A percentile compares a stretch with the other conserved stretches of the same genome.
phyloP scores from a whole-genome alignment of 176 grass and related monocot species.

The Triticum monococcum region DNA sequence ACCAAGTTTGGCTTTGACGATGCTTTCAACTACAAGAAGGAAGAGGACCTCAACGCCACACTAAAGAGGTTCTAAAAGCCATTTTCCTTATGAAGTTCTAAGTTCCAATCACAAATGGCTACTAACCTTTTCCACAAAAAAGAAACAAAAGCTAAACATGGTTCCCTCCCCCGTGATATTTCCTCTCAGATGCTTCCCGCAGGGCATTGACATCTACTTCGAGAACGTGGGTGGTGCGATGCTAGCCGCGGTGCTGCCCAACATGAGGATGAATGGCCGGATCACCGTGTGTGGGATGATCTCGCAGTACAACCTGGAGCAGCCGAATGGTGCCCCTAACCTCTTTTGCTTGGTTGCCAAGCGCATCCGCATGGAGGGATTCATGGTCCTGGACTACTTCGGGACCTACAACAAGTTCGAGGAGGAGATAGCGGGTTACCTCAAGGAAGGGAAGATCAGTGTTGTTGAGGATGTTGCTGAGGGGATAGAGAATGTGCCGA shows the following conservation, averaged over 20 bases:
- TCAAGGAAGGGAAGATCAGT: background rate
- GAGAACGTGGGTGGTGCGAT: background rate
- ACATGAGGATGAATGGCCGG: background rate
- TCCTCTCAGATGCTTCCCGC: background rate
- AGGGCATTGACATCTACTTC: background rate
- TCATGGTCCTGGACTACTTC: background rate
- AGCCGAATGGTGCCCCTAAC: background rate
- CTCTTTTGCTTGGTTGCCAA: background rate
- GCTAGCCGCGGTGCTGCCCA: background rate
- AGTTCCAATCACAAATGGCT: background rate
- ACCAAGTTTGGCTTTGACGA: constrained; percentile 59
- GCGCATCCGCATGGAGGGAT: background rate
- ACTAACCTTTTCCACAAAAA: background rate
- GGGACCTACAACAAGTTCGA: background rate
- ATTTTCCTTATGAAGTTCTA: background rate
- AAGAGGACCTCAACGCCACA: background rate
- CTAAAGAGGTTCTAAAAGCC: constrained; percentile 36
- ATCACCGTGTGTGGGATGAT: background rate
- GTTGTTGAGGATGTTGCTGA: background rate
- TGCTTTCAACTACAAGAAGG: constrained; percentile 76
- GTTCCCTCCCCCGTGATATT: background rate
- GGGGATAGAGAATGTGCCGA: background rate
- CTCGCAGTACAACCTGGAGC: background rate
- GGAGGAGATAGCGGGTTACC: background rate
- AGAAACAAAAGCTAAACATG: background rate